Conservation (phyloP, 257 asterid genomes). For the Oldenlandia corymbosa region DNA sequence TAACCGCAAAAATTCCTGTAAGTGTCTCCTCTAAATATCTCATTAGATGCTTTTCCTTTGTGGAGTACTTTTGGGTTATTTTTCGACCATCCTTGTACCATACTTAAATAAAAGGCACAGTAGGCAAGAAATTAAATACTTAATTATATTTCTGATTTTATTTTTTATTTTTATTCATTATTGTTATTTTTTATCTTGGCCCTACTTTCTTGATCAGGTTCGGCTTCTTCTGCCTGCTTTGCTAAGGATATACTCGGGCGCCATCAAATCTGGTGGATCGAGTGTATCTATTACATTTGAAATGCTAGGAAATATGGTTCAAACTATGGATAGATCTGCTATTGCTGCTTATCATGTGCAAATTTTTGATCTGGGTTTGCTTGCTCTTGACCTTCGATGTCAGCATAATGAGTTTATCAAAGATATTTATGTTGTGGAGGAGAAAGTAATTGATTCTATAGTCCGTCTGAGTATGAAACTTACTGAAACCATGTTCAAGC, state of each 20-base stretch:
- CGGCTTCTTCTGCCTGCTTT: constrained; percentile 79
- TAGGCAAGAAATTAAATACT: too few relatives aligned
- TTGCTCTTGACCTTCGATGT: constrained; percentile 84
- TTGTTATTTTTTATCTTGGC: background rate
- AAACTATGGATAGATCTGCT: constrained; percentile 75
- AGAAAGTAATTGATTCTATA: constrained; percentile 51
- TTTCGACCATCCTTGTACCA: too few relatives aligned
- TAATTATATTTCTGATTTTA: too few relatives aligned
- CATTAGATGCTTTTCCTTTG: background rate
- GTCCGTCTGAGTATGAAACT: constrained; percentile 74
- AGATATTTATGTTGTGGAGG: constrained; percentile 59
- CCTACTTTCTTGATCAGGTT: constrained; percentile 39
- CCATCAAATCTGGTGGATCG: constrained; percentile 55
- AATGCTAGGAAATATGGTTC: constrained; percentile 61
- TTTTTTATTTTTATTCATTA: too few relatives aligned
- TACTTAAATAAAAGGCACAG: too few relatives aligned
- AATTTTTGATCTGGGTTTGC: constrained; percentile 73
- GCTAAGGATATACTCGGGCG: constrained; percentile 54
- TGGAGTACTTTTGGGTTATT: background rate
- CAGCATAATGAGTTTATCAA: constrained; percentile 52
- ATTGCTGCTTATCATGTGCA: constrained; percentile 59
- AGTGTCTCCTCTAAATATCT: constrained; percentile 22
- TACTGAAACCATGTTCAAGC: constrained; percentile 78
- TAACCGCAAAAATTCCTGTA: constrained; percentile 72
- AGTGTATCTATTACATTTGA: constrained; percentile 61